Evolutionary conservation across 768 basidiomycete species (phyloP), one percentile per base, ranked within the genome.

Genomic region (Phlebiopsis flavidoalba): DNA sequence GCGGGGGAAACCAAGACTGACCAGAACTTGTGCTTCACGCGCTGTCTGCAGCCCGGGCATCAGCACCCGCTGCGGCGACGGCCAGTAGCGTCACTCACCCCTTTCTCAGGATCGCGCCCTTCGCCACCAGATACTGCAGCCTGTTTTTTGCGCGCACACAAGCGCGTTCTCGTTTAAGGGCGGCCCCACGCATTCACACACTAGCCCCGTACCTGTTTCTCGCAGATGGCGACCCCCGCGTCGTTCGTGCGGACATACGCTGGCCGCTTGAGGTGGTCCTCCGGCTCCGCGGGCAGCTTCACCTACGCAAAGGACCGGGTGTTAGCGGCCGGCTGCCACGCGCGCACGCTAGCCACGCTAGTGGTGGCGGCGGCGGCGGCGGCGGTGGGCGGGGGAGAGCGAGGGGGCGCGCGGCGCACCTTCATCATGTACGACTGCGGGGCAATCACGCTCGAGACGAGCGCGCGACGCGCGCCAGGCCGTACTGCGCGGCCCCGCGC

Each of bases 391-490:
- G 26, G 26, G 26, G 10, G 37, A 22, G 21, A 22, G 21, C 50
- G 22, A 17, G 14, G 7, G 17, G 24, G 40, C 40, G 40, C 40
- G 17, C 40, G 12, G 58, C 77, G 60, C 66, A 86, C 89, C 79
- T 90, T 91, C 88, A 94, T 91, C 63, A 93, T 82, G 70, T 95
- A 95, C 24, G 90, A 87, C 56, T 87, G 81, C 14, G 93, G 92
- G 14, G 85, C 85, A 57, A 95, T 89, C 55, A 94, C 82, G 49
- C 85, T 89, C 19, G 91, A 91, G 10, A 95, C 92, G 14, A 93
- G 80, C 31, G 84, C 78, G 64, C 85, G 79, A 54, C 85, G 82
- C 85, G 82, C 19, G 91, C 88, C 24, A 94, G 79, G 22, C 93
- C 93, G 71, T 94, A 94, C 69, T 87, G 83, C 36, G 93, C 93